phyloP scores from a whole-genome alignment of 2,329 filamentous ascomycete genomes.

The Sarocladium kiliense region DNA sequence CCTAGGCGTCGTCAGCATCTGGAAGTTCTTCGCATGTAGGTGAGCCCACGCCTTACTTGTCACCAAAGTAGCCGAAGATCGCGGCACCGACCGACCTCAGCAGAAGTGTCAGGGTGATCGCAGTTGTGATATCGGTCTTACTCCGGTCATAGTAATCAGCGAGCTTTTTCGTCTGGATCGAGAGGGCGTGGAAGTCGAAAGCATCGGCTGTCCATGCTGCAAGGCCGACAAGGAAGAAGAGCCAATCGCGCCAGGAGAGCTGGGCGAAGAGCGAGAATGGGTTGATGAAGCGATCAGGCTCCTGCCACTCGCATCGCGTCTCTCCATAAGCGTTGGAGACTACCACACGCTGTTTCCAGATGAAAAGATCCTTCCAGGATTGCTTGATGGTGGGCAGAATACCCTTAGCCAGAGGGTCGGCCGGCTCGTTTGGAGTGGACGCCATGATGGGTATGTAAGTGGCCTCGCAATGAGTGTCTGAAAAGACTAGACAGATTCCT shows the following conservation, averaged over 20 bases:
- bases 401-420: slow-evolving; percentile 64
- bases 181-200: slow-evolving; percentile 78
- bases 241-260: slow-evolving; percentile 62
- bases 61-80: slow-evolving; percentile 70
- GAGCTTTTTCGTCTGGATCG: slow-evolving; percentile 71
- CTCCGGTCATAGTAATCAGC: slow-evolving; percentile 42
- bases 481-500: no score
- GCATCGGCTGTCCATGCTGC: slow-evolving; percentile 75
- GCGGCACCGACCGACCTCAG: slow-evolving; percentile 71
- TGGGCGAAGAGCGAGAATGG: slow-evolving; percentile 64
- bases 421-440: slow-evolving; percentile 35
- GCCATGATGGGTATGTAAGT: slow-evolving; percentile 2
- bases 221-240: slow-evolving; percentile 72
- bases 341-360: slow-evolving; percentile 69
- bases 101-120: slow-evolving; percentile 70
- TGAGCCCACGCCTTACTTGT: slow-evolving; percentile 56
- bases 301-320: slow-evolving; percentile 61
- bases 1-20: neutral
- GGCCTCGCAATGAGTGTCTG: neutral
- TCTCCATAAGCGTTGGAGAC: slow-evolving; percentile 61
- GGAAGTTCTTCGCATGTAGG: neutral
- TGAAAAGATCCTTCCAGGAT: slow-evolving; percentile 59
- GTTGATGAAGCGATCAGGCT: slow-evolving; percentile 61
- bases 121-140: slow-evolving; percentile 66
- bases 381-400: slow-evolving; percentile 61